Conservation (phyloP, 208 protist species). For the Trypanosoma melophagium region DNA sequence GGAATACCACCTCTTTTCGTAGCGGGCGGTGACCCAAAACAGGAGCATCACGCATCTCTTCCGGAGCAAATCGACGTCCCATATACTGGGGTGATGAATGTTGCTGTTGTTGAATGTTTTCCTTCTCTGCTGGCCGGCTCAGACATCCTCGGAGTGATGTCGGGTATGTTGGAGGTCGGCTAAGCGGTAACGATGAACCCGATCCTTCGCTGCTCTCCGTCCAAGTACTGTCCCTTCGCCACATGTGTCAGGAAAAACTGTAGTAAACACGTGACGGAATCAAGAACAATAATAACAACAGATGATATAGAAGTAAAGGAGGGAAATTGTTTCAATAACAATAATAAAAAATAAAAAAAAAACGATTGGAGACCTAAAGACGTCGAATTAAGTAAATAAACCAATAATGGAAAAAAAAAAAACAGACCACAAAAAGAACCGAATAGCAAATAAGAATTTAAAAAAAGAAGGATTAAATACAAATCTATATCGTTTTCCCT, state of each 20-base stretch:
- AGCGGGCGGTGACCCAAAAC: conserved; percentile 2
- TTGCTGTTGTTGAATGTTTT: conserved; percentile 8
- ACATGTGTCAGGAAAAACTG: neutral
- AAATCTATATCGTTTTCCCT: too few relatives aligned
- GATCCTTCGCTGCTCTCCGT: neutral
- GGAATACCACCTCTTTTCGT: neutral
- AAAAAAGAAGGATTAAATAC: neutral
- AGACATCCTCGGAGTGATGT: neutral
- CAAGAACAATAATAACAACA: neutral
- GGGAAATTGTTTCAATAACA: neutral
- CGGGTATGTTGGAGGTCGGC: conserved; percentile 10
- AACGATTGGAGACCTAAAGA: neutral
- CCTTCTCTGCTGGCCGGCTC: neutral
- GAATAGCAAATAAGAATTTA: neutral
- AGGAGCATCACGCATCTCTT: conserved; percentile 21
- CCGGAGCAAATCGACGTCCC: neutral
- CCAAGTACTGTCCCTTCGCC: neutral
- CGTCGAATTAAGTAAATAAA: too few relatives aligned
- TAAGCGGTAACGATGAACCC: neutral
- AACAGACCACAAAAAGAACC: too few relatives aligned
- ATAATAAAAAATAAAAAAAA: neutral
- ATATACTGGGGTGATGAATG: neutral
- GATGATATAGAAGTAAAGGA: neutral
- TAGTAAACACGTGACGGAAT: too few relatives aligned
- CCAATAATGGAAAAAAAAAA: too few relatives aligned